Percentiles rank a stretch among this genome's conserved stretches.
These are phyloP conservation scores for Quercus dentata DNA, from an alignment of 306 rosid genomes.

Conservation along the genomic window DNA sequence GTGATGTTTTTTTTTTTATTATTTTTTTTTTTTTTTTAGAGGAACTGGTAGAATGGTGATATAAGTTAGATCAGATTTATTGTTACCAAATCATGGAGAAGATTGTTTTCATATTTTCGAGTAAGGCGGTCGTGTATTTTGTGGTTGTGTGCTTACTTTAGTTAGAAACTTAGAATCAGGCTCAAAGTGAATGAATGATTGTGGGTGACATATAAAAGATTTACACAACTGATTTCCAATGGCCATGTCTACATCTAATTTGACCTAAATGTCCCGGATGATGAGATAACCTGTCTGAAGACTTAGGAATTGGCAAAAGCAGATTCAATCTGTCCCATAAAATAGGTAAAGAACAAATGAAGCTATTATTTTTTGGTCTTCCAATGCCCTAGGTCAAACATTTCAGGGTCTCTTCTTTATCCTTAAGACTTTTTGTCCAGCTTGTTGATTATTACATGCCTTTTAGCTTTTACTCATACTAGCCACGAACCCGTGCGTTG, in stretches of 20 bases:
- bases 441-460: background rate
- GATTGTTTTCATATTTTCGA: background rate
- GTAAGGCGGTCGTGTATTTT: background rate
- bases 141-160: background rate
- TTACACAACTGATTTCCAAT: background rate
- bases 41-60: too few relatives aligned
- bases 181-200: background rate
- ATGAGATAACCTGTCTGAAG: constrained; percentile 90
- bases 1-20: too few relatives aligned
- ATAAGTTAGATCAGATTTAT: background rate
- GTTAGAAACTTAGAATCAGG: background rate
- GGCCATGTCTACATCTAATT: constrained; percentile 16
- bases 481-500: rapidly evolving
- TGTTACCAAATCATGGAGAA: background rate
- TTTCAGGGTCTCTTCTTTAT: background rate
- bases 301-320: constrained; percentile 84
- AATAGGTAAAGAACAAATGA: constrained; percentile 62
- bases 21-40: too few relatives aligned
- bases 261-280: constrained; percentile 57
- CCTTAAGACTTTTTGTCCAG: background rate
- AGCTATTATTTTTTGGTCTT: constrained; percentile 6
- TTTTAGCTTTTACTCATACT: background rate
- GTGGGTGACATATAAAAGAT: background rate
- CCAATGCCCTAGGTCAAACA: background rate
- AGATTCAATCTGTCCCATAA: constrained; percentile 53